Evolutionary conservation across 2,329 filamentous ascomycete genomes (phyloP), one percentile per base, ranked within the genome.

Genomic region (Trichoderma simmonsii): DNA sequence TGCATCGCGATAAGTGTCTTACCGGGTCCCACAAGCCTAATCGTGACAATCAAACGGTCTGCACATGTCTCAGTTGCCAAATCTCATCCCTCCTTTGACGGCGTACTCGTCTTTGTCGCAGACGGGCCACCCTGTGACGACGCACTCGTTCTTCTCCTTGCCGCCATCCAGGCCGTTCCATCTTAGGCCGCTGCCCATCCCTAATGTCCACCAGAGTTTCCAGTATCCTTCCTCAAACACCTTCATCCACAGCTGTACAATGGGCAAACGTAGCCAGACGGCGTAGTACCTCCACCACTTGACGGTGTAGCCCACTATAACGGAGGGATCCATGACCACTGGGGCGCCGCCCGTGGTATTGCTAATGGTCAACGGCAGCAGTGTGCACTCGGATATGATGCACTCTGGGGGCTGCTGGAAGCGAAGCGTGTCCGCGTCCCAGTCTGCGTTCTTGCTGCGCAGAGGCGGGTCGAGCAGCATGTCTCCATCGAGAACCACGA

Each of bases 281-380:
- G 71, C 71, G 39, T 73, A 73, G 51, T 71, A 73, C 54, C 57
- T 73, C 71, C 71, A 73, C 71, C 68, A 71, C 54, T 71, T 61
- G 51, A 71, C 39, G 56, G 18, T 71, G 43, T 73, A 73, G 18
- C 61, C 68, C 54, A 73, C 71, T 18, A 73, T 32, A 8, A 71
- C 71, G 28, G 71, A 61, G 24, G 71, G 61, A 24, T 73, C 71
- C 68, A 71, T 39, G 28, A 73, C 71, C 28, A 73, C 62, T 3
- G 71, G 71, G 7, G 71, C 67, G n/a, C 71, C 71, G 56, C 71
- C 71, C 26, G 71, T 73, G 15, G n/a, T 24, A 24, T 73, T 73
- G 21, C 62, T 67, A 57, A 73, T 71, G 39, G 68, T 21, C 36
- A 73, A 26, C 8, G 71, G 71, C 26, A 73, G 57, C 39, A 73